Conservation (phyloP, 2,329 filamentous ascomycete species). For the Trichoderma aggressivum region DNA sequence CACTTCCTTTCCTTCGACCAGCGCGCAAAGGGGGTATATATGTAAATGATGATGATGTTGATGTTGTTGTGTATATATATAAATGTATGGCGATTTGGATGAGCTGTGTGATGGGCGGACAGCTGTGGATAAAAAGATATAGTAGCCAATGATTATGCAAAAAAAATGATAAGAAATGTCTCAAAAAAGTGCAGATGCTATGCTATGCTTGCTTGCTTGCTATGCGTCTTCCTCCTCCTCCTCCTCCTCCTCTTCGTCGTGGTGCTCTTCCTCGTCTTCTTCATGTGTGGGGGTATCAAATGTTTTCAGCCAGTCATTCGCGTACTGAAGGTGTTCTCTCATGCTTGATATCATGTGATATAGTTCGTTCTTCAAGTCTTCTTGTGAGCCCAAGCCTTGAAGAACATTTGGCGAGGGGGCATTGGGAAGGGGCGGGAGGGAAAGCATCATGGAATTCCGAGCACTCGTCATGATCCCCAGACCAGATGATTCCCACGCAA, state of each 20-base stretch:
- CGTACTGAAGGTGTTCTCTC: constrained; percentile 17
- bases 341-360: constrained; percentile 17
- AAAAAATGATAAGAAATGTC: background rate
- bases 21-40: constrained; percentile 3
- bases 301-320: constrained; percentile 17
- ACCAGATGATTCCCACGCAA: constrained; percentile 14
- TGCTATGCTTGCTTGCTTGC: background rate
- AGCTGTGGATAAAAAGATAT: background rate
- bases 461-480: constrained; percentile 13
- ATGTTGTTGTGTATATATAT: background rate
- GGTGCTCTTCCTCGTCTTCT: background rate
- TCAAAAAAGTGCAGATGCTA: background rate
- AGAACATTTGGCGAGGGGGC: constrained; percentile 10
- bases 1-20: background rate
- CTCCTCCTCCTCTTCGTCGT: background rate
- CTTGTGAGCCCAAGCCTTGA: constrained; percentile 13
- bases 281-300: constrained; percentile 2
- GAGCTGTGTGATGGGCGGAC: background rate
- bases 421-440: constrained; percentile 10
- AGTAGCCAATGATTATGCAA: background rate
- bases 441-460: background rate
- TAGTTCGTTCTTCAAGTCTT: constrained; percentile 16
- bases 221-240: background rate
- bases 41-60: background rate
- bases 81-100: background rate